phyloP scores from a whole-genome alignment of 2,329 filamentous ascomycete genomes.

The Colletotrichum viniferum region DNA sequence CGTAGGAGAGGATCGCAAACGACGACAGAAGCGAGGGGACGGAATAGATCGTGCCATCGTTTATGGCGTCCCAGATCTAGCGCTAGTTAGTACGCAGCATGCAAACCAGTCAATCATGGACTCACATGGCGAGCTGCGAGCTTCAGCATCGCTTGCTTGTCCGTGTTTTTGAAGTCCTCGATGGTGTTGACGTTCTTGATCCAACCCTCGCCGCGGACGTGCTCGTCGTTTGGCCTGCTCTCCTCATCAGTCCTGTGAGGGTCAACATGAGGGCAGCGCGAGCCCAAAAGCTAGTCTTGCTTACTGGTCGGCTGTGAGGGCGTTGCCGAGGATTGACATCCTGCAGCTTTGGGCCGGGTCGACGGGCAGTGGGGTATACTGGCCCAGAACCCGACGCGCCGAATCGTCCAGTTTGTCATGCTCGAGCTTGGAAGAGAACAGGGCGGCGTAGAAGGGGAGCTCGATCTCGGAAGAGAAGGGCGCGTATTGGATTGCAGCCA shows the following conservation, averaged over 20 bases:
- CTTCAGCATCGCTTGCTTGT: slow-evolving; percentile 79
- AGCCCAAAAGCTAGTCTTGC: slow-evolving; percentile 49
- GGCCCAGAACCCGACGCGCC: slow-evolving; percentile 80
- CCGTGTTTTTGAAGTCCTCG: slow-evolving; percentile 86
- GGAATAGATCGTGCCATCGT: slow-evolving; percentile 94
- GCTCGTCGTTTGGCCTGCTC: slow-evolving; percentile 68
- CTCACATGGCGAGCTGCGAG: slow-evolving; percentile 78
- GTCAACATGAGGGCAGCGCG: slow-evolving; percentile 21
- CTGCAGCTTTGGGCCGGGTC: slow-evolving; percentile 78
- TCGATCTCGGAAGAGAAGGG: slow-evolving; percentile 95
- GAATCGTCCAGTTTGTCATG: slow-evolving; percentile 97
- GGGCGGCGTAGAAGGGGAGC: slow-evolving; percentile 88
- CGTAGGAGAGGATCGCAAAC: slow-evolving; percentile 88
- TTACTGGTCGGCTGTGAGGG: slow-evolving; percentile 83
- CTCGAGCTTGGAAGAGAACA: slow-evolving; percentile 94
- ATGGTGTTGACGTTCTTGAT: slow-evolving; percentile 97
- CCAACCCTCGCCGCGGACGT: slow-evolving; percentile 86
- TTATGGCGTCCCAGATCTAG: slow-evolving; percentile 96
- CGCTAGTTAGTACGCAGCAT: background rate
- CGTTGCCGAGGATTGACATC: slow-evolving; percentile 89
- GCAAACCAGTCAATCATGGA: background rate
- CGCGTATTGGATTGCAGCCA: slow-evolving; percentile 71
- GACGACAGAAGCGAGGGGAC: slow-evolving; percentile 89
- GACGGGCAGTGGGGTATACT: slow-evolving; percentile 85
- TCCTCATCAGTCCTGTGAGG: slow-evolving; percentile 29